phyloP scores from a whole-genome alignment of 345 rosid species.

The Pugionium dolabratum region DNA sequence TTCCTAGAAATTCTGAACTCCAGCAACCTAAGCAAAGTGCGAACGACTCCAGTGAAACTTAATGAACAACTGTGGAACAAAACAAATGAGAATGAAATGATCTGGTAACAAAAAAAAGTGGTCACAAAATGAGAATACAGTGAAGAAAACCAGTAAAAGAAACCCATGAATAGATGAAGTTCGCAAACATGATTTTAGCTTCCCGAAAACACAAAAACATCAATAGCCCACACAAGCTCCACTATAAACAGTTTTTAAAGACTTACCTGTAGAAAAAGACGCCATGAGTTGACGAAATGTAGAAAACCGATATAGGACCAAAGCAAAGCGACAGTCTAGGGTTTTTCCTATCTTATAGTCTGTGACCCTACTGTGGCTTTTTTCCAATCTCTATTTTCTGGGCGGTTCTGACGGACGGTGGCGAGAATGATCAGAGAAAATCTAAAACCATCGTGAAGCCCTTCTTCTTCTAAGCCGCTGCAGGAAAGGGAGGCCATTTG shows the following conservation, averaged over 20 bases:
- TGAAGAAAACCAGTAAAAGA: neutral
- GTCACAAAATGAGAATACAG: neutral
- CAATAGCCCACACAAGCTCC: slow-evolving; percentile 13
- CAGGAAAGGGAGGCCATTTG: slow-evolving; percentile 21
- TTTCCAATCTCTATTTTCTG: neutral
- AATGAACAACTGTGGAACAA: neutral
- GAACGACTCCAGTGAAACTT: neutral
- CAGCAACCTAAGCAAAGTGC: neutral
- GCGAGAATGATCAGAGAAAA: neutral
- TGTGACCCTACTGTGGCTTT: neutral
- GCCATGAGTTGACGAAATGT: slow-evolving; percentile 20
- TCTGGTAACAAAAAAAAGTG: neutral
- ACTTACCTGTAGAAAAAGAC: slow-evolving; percentile 32
- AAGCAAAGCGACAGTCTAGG: slow-evolving; percentile 27
- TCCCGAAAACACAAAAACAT: neutral
- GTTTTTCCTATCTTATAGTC: neutral
- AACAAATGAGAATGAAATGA: neutral
- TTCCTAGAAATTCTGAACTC: neutral
- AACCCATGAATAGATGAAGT: neutral
- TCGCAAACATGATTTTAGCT: neutral
- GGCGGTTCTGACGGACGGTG: neutral
- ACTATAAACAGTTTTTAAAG: neutral
- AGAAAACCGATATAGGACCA: slow-evolving; percentile 11
- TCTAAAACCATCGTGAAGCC: neutral
- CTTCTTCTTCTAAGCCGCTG: slow-evolving; percentile 25